phyloP scores from a whole-genome alignment of 2,329 filamentous ascomycete genomes.

The Alternaria sp. region DNA sequence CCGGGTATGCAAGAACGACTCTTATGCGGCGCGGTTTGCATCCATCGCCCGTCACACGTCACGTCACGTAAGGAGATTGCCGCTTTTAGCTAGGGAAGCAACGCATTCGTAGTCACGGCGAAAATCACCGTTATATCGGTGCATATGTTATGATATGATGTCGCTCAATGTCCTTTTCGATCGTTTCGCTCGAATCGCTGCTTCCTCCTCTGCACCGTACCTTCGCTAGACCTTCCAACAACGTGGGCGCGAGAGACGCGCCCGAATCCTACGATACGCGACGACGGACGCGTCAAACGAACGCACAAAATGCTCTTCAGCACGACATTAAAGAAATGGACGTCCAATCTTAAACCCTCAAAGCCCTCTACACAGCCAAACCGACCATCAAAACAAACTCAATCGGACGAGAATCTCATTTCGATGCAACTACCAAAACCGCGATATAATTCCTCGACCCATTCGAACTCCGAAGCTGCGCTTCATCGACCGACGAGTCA shows the following conservation, averaged over 20 bases:
- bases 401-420: slow-evolving; percentile 7
- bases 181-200: neutral
- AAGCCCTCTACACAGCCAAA: neutral
- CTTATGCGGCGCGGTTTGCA: neutral
- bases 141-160: neutral
- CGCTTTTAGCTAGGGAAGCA: neutral
- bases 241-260: neutral
- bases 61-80: neutral
- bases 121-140: neutral
- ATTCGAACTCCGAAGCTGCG: neutral
- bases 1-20: neutral
- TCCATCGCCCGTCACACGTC: neutral
- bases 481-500: neutral
- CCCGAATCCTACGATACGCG: neutral
- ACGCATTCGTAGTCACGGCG: neutral
- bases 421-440: neutral
- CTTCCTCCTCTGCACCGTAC: neutral
- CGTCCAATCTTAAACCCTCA: neutral
- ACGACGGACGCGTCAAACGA: neutral
- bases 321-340: neutral
- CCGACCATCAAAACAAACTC: neutral
- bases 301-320: neutral
- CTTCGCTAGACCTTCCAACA: neutral
- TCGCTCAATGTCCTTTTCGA: neutral
- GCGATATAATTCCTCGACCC: neutral